These are phyloP conservation scores for Metschnikowia similis DNA, from an alignment of 805 yeast genomes.

Conservation along the genomic window DNA sequence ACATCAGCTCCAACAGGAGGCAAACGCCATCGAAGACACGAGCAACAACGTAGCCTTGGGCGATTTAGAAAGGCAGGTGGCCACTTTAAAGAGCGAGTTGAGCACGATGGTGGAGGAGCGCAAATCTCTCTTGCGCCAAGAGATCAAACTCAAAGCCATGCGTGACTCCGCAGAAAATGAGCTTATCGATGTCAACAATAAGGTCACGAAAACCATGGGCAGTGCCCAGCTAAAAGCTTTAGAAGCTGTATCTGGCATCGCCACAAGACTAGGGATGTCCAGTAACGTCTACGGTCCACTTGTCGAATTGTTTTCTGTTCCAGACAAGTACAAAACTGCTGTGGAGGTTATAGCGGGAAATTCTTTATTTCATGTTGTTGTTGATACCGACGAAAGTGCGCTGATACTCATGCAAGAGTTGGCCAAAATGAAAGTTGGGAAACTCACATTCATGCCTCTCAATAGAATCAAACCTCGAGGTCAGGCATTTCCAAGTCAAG, in stretches of 20 bases:
- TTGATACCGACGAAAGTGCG: slow-evolving; percentile 83
- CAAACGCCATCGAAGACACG: neutral
- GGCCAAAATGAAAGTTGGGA: slow-evolving; percentile 63
- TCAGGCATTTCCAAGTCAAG: slow-evolving; percentile 54
- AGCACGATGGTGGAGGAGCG: slow-evolving; percentile 56
- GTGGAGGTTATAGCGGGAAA: slow-evolving; percentile 88
- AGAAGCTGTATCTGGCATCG: slow-evolving; percentile 60
- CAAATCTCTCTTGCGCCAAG: slow-evolving; percentile 75
- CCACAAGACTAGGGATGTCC: slow-evolving; percentile 51
- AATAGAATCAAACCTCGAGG: slow-evolving; percentile 52
- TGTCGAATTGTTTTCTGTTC: slow-evolving; percentile 77
- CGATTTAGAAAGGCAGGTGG: slow-evolving; percentile 28
- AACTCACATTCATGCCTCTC: slow-evolving; percentile 89
- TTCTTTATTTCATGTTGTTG: slow-evolving; percentile 82
- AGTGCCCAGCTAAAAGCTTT: slow-evolving; percentile 67
- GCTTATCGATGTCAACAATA: slow-evolving; percentile 52
- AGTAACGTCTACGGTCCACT: slow-evolving; percentile 73
- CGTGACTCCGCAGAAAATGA: slow-evolving; percentile 53
- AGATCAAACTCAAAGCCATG: slow-evolving; percentile 58
- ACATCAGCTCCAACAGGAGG: slow-evolving; percentile 3
- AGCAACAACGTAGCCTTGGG: neutral
- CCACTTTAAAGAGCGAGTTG: slow-evolving; percentile 41
- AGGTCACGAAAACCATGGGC: slow-evolving; percentile 70
- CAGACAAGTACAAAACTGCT: slow-evolving; percentile 78
- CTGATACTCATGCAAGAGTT: slow-evolving; percentile 73